Base-by-base conservation (phyloP, 1,139 yeast genomes). In the Geotrichum aggregatum region DNA sequence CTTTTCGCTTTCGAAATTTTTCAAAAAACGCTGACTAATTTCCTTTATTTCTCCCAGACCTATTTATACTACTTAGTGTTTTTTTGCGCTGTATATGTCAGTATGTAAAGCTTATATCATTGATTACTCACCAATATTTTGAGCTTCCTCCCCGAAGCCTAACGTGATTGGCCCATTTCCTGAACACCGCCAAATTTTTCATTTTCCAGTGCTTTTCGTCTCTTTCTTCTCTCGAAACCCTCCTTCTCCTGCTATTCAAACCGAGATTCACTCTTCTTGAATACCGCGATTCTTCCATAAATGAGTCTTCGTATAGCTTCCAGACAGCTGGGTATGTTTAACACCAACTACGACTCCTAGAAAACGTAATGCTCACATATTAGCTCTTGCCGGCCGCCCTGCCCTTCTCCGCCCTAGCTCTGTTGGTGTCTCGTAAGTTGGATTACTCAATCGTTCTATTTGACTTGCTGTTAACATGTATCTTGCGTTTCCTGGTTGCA, bases 271-370 rank as follows among this genome's bases (percentile, higher is more conserved):
- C 19, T 41, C 35, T 38, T 22, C 36, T 33, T 40, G 26, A 26
- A 31, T 18, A 22, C 35, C 30, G 46, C 22, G n/a, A n/a, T 24
- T 16, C 31, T 36, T 22, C 35, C 28, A 50, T 55, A 43, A 52
- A 63, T 62, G 65, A 62, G 65, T 59, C 64, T 62, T 52, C 65
- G 66, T 50, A 56, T 61, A 49, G 65, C 64, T 46, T 52, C 65
- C 47, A 59, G 63, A 53, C 48, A 59, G 52, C 53, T 61, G 60
- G 64, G 63, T 61, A 57, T 41, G 63, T 58, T 22, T 16, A 38
- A 19, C 8, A 6, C 16, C 11, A n/a, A n/a, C n/a, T n/a, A n/a
- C n/a, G n/a, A 18, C 39, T 7, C 28, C 28, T 24, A 24, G 8
- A 24, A 5, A 5, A 24, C 28, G 8, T 24, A 24, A 24, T 24